Conservation (phyloP, 1,284 basidiomycete genomes). For the Pseudomicrostroma phylloplanum region DNA sequence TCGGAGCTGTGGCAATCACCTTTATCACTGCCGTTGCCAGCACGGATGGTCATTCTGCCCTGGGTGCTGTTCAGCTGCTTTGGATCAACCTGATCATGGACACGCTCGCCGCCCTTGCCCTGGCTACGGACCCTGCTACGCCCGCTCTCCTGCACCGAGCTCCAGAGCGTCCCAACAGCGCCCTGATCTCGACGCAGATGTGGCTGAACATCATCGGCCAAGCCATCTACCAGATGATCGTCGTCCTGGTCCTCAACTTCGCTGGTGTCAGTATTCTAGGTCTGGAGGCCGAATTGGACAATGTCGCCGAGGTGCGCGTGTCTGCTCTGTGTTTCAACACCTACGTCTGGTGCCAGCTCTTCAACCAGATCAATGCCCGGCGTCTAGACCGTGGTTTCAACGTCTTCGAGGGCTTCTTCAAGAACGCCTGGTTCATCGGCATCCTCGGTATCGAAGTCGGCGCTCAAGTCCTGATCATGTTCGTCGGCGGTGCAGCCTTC, state of each 20-base stretch:
- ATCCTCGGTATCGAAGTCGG: conserved; percentile 81
- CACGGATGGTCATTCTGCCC: conserved; percentile 67
- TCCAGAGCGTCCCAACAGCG: conserved; percentile 79
- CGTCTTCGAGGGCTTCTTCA: conserved; percentile 74
- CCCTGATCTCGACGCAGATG: conserved; percentile 75
- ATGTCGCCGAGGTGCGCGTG: conserved; percentile 29
- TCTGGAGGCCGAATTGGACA: conserved; percentile 31
- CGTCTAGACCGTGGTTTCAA: conserved; percentile 79
- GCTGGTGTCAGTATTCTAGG: conserved; percentile 65
- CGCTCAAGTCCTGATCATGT: conserved; percentile 81
- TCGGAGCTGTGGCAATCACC: conserved; percentile 89
- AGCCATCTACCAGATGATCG: conserved; percentile 74
- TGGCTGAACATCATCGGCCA: conserved; percentile 86
- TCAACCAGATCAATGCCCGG: conserved; percentile 85
- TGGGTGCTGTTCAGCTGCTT: conserved; percentile 88
- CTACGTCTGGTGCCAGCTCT: conserved; percentile 74
- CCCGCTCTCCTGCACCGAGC: conserved; percentile 75
- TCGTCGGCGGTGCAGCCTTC: conserved; percentile 85
- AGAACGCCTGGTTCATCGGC: conserved; percentile 78
- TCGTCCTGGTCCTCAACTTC: conserved; percentile 87
- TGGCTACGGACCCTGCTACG: conserved; percentile 90
- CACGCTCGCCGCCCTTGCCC: conserved; percentile 90
- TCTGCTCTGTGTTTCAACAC: conserved; percentile 89
- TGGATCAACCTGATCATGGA: conserved; percentile 96
- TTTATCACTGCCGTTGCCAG: conserved; percentile 84